Evolutionary conservation across 805 yeast species (phyloP).

Genomic region (Tetrapisispora pingtungensis): DNA sequence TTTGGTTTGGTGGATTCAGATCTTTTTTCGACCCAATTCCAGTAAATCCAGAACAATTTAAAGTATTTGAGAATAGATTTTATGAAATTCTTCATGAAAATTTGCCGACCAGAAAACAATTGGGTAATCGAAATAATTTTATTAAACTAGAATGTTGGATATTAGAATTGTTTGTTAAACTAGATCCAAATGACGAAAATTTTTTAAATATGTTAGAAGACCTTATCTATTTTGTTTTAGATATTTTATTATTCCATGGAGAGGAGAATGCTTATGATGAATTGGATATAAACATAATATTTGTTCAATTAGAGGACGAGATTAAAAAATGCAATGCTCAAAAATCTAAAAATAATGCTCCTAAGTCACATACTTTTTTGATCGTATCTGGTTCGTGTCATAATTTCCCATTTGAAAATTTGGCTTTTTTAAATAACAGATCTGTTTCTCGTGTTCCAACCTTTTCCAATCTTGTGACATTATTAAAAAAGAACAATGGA

Average conservation of each 20-base stretch:
- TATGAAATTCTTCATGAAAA: conserved; percentile 34
- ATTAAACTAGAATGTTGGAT: conserved; percentile 36
- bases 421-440: conserved; percentile 41
- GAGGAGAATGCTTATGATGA: conserved; percentile 57
- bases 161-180: conserved; percentile 41
- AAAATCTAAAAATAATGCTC: conserved; percentile 6
- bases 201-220: conserved; percentile 44
- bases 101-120: conserved; percentile 38
- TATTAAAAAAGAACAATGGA: conserved; percentile 21
- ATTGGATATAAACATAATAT: conserved; percentile 47
- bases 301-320: conserved; percentile 41
- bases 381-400: conserved; percentile 58
- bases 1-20: conserved; percentile 72
- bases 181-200: conserved; percentile 28
- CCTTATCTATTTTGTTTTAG: conserved; percentile 51
- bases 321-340: conserved; percentile 28
- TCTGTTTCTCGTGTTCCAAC: conserved; percentile 77
- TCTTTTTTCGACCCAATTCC: conserved; percentile 43
- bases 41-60: conserved; percentile 20
- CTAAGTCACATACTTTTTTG: conserved; percentile 49
- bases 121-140: conserved; percentile 16
- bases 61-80: conserved; percentile 31
- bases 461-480: conserved; percentile 32
- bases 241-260: conserved; percentile 51
- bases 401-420: conserved; percentile 85